Percentiles rank a stretch among this genome's conserved stretches.
These are phyloP conservation scores for Myxozyma udenii DNA, from an alignment of 805 yeast genomes.

Conservation along the genomic window DNA sequence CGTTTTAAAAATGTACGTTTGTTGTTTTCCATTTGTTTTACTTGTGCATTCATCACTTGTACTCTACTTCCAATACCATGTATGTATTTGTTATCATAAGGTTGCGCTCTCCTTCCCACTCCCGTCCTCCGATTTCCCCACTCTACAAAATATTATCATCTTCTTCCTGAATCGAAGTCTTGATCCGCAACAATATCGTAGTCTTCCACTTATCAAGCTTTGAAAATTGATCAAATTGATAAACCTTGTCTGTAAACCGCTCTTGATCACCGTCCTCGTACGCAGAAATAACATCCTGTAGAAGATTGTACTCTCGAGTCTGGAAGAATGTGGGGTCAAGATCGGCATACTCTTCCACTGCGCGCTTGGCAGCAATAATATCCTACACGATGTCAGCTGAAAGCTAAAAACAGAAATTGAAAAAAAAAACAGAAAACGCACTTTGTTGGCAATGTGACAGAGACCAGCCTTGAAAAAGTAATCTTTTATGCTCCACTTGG, in stretches of 20 bases:
- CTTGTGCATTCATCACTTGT: neutral
- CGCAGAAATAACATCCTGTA: conserved; percentile 64
- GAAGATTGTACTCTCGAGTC: conserved; percentile 68
- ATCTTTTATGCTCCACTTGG: conserved; percentile 91
- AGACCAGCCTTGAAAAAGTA: conserved; percentile 80
- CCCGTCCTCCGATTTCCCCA: no score
- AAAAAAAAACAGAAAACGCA: neutral
- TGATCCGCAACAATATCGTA: conserved; percentile 74
- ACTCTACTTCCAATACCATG: no score
- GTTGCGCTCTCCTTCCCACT: no score
- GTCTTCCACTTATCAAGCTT: conserved; percentile 92
- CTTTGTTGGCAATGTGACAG: conserved; percentile 72
- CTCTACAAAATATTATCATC: conserved; percentile 41
- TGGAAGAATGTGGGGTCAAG: conserved; percentile 73
- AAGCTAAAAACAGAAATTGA: neutral
- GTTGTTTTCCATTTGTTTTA: neutral
- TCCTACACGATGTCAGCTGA: conserved; percentile 42
- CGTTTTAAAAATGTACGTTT: neutral
- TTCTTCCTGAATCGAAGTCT: conserved; percentile 64
- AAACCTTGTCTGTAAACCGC: conserved; percentile 66
- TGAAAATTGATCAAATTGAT: conserved; percentile 79
- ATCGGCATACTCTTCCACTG: conserved; percentile 57
- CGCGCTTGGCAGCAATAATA: conserved; percentile 76
- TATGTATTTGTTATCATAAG: no score
- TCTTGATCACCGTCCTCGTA: conserved; percentile 78